Base-by-base conservation (phyloP, 148 eudicot species). In the Agrostemma githago region DNA sequence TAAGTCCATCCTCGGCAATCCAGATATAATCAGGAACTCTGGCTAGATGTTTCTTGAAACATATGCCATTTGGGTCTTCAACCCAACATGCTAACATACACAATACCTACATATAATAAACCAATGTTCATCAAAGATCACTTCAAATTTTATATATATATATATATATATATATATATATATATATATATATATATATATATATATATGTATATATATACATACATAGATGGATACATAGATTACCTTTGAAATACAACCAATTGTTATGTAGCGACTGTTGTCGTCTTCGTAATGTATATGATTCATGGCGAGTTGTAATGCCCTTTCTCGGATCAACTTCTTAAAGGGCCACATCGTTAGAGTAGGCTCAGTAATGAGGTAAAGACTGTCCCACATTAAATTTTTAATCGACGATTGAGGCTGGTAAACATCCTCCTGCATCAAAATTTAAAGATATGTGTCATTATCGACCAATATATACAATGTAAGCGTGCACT, bases 1-100 rank as follows among this genome's bases (percentile, higher is more conserved):
- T 78, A 58, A 82, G 53, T n/a, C 84, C 84, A 75, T 82, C 84
- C 62, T 82, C 82, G 2, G 82, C 81, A 37, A 82, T 70, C 84
- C 84, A 82, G 19, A 78, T 51, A 60, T 78, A 82, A 44, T 82
- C 82, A 0, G 76, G 74, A 11, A 78, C 39, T 40, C 84, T 54
- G 53, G 84, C 79, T 43, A 82, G 79, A 62, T 82, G 84, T 26
- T 41, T 64, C 73, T 82, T 82, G 40, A 53, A 82, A 15, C 11
- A 5, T 20, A 71, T 81, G 19, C 77, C 73, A 16, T 71, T 16
- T 0, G 84, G 77, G 21, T 82, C 78, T 42, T 82, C 84, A 19
- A 75, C 76, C 84, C 81, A 82, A 62, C 84, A 82, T 3, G 82
- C 76, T 39, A 82, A 53, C 78, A 82, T 71, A 62, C 74, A 72